Base-by-base conservation (phyloP, 306 rosid genomes). In the Datisca glomerata region DNA sequence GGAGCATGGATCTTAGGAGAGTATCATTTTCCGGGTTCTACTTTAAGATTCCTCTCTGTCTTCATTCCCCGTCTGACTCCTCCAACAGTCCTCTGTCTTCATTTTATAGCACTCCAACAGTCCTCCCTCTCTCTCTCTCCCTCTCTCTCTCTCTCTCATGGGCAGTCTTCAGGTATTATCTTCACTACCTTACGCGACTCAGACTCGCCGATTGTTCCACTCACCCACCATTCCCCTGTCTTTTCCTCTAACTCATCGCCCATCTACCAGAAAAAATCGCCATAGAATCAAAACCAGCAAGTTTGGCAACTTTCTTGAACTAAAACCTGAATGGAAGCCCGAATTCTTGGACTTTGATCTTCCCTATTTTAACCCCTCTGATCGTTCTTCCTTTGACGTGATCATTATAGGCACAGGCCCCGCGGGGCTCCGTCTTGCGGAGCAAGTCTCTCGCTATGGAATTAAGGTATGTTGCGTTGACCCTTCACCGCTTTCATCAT, bases 401-500 rank as follows among this genome's bases (percentile, higher is more conserved):
- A 57, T 79, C 67, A 27, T 86, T 39, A 60, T 82, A 0, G 87
- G 96, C 21, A 49, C 82, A 2, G 93, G 94, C 15, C 96, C 96
- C 0, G 93, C 82, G 0, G 96, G 96, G 8, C 73, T 70, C 24
- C 69, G 93, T 22, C 59, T 82, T 0, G 87, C 87, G 0, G 85
- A 79, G 53, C 87, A 79, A 60, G 76, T 86, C 14, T 73, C 94
- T 0, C 11, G 49, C 10, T 76, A 61, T 19, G 93, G 80, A 21
- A 47, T 82, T 29, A 65, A 79, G 81, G 96, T 86, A 27, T 86
- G 96, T 55, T 69, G 81, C 21, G 68, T 82, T 44, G 96, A 86
- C 51, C 94, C 96, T 15, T 54, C 71, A 7, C 96, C 96, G 2
- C 71, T 79, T 21, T 71, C 80, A 40, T 7, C 58, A 38, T 82